These are phyloP conservation scores for Prasinococcaceae sp. DNA, from an alignment of 139 green algal species.

Conservation along the genomic window DNA sequence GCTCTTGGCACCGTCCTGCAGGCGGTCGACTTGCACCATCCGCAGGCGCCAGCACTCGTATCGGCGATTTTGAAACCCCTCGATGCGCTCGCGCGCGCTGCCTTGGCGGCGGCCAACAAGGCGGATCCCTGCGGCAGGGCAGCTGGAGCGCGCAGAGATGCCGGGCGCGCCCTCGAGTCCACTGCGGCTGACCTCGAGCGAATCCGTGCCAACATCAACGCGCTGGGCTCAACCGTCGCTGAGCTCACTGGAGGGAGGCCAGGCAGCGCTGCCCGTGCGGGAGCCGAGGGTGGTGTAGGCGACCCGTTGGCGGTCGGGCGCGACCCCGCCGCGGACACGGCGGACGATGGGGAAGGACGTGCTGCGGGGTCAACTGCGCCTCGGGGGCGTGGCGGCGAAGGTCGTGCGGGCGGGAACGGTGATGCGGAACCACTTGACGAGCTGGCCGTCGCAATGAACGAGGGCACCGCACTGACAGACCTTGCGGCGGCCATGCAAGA, in stretches of 20 bases:
- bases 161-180: not conserved
- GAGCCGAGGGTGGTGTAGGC: no score
- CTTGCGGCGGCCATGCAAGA: no score
- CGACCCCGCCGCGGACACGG: no score
- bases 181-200: not conserved
- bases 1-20: conserved; percentile 41
- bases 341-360: no score
- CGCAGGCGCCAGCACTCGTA: conserved; percentile 33
- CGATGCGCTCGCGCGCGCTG: conserved; percentile 59
- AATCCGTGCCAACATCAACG: not conserved
- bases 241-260: not conserved
- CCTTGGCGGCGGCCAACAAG: conserved; percentile 6
- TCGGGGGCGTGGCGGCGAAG: no score
- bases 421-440: no score
- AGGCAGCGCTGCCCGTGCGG: no score
- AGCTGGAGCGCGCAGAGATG: not conserved
- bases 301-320: no score
- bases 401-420: no score
- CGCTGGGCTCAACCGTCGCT: not conserved
- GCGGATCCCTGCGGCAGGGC: not conserved
- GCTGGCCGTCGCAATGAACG: no score
- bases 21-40: conserved; percentile 47
- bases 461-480: no score
- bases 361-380: no score
- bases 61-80: conserved; percentile 59